A percentile compares a stretch with the other conserved stretches of the same genome.
phyloP scores from a whole-genome alignment of 768 basidiomycete species.

The Agaricus bisporus region DNA sequence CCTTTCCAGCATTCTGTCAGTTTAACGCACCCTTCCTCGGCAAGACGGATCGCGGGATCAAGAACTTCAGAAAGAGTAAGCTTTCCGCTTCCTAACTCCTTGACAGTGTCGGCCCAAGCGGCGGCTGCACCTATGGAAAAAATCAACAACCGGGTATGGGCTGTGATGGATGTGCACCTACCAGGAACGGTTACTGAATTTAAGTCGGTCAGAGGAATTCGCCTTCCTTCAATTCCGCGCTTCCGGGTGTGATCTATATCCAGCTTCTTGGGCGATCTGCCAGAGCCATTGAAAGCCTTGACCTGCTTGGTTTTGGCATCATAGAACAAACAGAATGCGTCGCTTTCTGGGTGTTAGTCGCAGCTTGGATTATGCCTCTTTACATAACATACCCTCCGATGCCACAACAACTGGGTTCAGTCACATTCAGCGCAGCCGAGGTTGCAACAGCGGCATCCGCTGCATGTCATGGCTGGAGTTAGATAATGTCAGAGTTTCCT shows the following conservation, averaged over 20 bases:
- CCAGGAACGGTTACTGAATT: slow-evolving; percentile 93
- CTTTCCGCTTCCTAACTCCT: slow-evolving; percentile 74
- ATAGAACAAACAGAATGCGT: slow-evolving; percentile 91
- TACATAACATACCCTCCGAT: slow-evolving; percentile 67
- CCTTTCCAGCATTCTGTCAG: not conserved
- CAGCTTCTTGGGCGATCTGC: slow-evolving; percentile 76
- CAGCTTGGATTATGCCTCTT: not conserved
- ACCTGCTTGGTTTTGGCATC: slow-evolving; percentile 78
- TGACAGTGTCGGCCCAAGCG: slow-evolving; percentile 90
- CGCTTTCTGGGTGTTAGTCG: slow-evolving; percentile 35
- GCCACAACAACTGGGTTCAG: slow-evolving; percentile 85
- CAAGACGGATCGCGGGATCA: slow-evolving; percentile 84
- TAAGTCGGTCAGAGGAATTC: slow-evolving; percentile 75
- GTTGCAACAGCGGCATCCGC: slow-evolving; percentile 94
- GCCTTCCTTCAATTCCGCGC: slow-evolving; percentile 56
- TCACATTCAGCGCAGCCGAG: slow-evolving; percentile 88
- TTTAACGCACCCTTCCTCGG: slow-evolving; percentile 76
- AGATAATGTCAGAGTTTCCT: not conserved
- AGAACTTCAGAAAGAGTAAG: slow-evolving; percentile 62
- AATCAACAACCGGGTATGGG: not conserved
- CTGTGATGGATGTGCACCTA: not conserved
- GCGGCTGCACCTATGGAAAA: slow-evolving; percentile 70
- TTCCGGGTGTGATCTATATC: slow-evolving; percentile 65
- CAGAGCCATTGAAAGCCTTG: slow-evolving; percentile 90
- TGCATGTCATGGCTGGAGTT: slow-evolving; percentile 20